Conservation (phyloP, 306 rosid genomes). For the Sicyos edulis region DNA sequence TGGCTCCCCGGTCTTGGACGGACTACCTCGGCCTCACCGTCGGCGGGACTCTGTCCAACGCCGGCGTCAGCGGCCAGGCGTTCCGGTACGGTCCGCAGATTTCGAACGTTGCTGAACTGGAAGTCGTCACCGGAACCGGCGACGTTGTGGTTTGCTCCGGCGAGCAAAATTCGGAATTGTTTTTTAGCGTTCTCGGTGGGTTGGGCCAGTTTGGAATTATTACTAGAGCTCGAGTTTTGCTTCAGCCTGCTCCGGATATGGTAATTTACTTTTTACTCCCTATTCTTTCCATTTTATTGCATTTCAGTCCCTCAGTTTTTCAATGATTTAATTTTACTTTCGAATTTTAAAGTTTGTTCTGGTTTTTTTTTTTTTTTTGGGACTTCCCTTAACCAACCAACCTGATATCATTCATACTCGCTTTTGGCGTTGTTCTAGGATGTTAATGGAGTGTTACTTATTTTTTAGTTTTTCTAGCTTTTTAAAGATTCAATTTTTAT, state of each 20-base stretch:
- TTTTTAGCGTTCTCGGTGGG: conserved; percentile 67
- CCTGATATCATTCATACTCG: no score
- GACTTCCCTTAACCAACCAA: no score
- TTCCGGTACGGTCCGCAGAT: conserved; percentile 94
- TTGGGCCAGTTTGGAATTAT: conserved; percentile 92
- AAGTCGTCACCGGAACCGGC: conserved; percentile 81
- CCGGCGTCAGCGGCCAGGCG: conserved; percentile 89
- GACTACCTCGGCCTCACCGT: conserved; percentile 83
- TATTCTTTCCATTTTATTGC: no score
- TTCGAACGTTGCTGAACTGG: conserved; percentile 75
- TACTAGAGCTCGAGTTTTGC: conserved; percentile 63
- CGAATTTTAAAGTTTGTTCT: no score
- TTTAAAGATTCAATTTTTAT: no score
- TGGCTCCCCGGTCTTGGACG: conserved; percentile 92
- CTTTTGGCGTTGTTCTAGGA: no score
- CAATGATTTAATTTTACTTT: no score
- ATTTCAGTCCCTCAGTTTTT: no score
- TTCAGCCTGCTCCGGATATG: conserved; percentile 78
- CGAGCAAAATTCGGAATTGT: conserved; percentile 61
- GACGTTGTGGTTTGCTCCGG: conserved; percentile 59
- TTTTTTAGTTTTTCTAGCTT: no score
- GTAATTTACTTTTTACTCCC: conserved; percentile 21
- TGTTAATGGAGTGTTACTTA: no score
- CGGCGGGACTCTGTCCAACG: conserved; percentile 93
- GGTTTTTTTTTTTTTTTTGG: no score